A percentile compares a stretch with the other conserved stretches of the same genome.
Conservation (phyloP, 2,329 filamentous ascomycete species). For the Talaromyces sp. region DNA sequence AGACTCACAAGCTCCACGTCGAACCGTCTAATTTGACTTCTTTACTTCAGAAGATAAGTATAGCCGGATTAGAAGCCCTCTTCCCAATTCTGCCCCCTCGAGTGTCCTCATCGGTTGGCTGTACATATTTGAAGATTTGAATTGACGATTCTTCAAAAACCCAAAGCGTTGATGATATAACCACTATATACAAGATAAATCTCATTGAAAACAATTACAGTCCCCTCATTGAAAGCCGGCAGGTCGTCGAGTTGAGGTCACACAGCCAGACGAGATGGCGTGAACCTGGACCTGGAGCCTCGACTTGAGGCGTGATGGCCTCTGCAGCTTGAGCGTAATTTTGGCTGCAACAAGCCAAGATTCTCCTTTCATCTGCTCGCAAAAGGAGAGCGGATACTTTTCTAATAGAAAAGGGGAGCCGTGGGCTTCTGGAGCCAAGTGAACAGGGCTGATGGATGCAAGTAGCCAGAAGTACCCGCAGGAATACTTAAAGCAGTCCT, state of each 20-base stretch:
- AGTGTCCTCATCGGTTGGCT: neutral
- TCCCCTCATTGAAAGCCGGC: neutral
- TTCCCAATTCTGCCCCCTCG: neutral
- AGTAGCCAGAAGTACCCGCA: neutral
- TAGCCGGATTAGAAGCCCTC: neutral
- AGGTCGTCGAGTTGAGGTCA: neutral
- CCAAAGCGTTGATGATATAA: neutral
- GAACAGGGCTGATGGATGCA: neutral
- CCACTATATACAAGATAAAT: neutral
- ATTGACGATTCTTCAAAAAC: neutral
- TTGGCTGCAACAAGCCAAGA: slow-evolving; percentile 1
- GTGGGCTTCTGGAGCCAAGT: neutral
- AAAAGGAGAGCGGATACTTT: neutral
- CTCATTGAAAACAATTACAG: neutral
- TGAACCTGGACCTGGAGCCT: neutral
- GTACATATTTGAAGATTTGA: neutral
- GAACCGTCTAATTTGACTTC: neutral
- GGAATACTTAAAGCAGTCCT: slow-evolving; percentile 3
- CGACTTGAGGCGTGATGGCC: neutral
- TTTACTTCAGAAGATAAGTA: neutral
- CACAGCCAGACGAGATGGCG: neutral
- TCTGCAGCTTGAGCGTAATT: neutral
- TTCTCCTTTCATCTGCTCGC: slow-evolving; percentile 1
- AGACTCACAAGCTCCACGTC: neutral
- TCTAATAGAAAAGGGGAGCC: neutral